Base-by-base conservation (phyloP, 1,284 basidiomycete genomes). In the Phylloboletellus chloephorus region DNA sequence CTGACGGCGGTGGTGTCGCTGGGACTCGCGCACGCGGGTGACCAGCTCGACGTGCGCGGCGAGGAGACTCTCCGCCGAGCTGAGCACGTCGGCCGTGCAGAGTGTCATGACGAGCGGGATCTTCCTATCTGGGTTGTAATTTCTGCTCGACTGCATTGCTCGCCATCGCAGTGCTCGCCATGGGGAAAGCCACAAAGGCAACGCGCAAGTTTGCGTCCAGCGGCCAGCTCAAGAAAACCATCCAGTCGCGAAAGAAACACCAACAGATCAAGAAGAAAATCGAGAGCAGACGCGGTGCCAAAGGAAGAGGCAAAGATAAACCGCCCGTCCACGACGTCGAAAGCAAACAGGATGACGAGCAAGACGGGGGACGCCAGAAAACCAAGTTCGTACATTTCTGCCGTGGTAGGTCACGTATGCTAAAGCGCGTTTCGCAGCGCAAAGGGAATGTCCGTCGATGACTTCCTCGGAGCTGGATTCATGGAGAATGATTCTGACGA, bases 121-220 rank as follows among this genome's bases (percentile, higher is more conserved):
- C 37, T 58, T 31, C 56, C 47, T 41, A 52, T 46, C 40, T 37
- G 11, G 41, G 36, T 16, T 15, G 10, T 22, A 12, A 23, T 21
- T 32, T 31, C 20, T n/a, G 11, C 31, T 25, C 20, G 8, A 15
- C 17, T 29, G n/a, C n/a, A 16, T 41, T 36, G 22, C 20, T 31
- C 25, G 15, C 28, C 29, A 17, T 31, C 25, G 16, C n/a, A 31
- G 15, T 6, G n/a, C 7, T 19, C n/a, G 8, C 4, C 34, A 83
- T 83, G 82, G 76, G 67, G 16, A 83, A 78, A 52, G 72, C 76
- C 20, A 67, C 73, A 23, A 58, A 58, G 43, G 78, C 87, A 1
- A 85, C 84, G 12, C 81, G 85, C 57, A 92, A 93, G 67, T 94
- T 93, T 53, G 86, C 83, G 8, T 72, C 87, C 2, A 89, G 86